These are phyloP conservation scores for Blastosporella zonata DNA, from an alignment of 1,284 basidiomycete genomes.

Conservation along the genomic window DNA sequence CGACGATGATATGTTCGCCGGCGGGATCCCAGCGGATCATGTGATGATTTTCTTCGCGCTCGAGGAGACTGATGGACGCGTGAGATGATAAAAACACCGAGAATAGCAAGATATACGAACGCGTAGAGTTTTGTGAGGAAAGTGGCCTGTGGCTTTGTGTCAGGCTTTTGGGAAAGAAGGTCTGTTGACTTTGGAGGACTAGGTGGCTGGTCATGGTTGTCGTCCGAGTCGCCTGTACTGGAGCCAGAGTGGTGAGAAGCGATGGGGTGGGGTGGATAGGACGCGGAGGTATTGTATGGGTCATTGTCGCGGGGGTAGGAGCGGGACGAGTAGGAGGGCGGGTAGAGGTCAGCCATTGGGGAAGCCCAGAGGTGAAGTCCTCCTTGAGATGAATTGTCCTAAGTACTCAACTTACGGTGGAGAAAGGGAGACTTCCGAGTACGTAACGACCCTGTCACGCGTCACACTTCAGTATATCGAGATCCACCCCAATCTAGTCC, in stretches of 20 bases:
- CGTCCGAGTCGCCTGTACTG: conserved; percentile 47
- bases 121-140: conserved; percentile 92
- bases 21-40: conserved; percentile 92
- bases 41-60: conserved; percentile 82
- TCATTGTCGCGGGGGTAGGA: conserved; percentile 27
- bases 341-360: conserved; percentile 69
- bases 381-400: conserved; percentile 23
- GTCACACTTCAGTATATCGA: conserved; percentile 19
- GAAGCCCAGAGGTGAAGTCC: conserved; percentile 17
- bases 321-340: conserved; percentile 51
- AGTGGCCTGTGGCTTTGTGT: conserved; percentile 80
- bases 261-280: conserved; percentile 48
- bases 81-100: conserved; percentile 4
- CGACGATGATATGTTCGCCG: conserved; percentile 90
- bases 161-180: conserved; percentile 52
- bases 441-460: conserved; percentile 37
- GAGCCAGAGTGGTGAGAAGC: conserved; percentile 38
- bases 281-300: conserved; percentile 24
- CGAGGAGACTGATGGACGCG: conserved; percentile 58
- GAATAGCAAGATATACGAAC: conserved; percentile 43
- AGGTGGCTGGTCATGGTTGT: conserved; percentile 47
- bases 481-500: conserved; percentile 10
- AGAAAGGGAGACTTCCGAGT: conserved; percentile 41
- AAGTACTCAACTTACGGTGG: conserved; percentile 39
- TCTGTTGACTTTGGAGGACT: conserved; percentile 46